Percentiles rank a stretch among this genome's conserved stretches.
Evolutionary conservation across 208 protist genomes (phyloP).

Genomic region (Trichomonas gallinae): DNA sequence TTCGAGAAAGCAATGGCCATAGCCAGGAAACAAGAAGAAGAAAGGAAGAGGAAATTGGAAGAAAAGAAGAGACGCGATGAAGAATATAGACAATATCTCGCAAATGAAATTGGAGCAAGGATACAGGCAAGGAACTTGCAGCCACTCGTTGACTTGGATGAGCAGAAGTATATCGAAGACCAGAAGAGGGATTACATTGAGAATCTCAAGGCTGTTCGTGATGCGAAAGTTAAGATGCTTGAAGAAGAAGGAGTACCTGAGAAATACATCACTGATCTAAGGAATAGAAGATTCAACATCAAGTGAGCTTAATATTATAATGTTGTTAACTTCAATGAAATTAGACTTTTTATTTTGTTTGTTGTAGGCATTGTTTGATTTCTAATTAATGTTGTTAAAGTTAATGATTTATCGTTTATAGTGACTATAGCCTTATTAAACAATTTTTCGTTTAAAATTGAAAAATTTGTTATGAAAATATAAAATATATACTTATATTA

Average conservation of each 20-base stretch:
- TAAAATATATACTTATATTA: too few relatives aligned
- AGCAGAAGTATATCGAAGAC: constrained; percentile 1
- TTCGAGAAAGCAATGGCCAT: background rate
- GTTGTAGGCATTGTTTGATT: too few relatives aligned
- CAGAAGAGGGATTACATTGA: background rate
- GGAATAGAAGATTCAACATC: background rate
- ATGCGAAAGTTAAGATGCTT: background rate
- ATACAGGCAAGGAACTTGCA: background rate
- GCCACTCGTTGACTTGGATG: background rate
- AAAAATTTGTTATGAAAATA: too few relatives aligned
- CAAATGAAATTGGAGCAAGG: background rate
- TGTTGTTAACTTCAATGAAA: background rate
- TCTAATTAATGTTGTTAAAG: too few relatives aligned
- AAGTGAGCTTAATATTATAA: background rate
- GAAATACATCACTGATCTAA: background rate
- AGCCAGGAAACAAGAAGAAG: background rate
- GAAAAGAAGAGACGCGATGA: background rate
- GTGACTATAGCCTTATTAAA: too few relatives aligned
- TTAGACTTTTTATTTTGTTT: background rate
- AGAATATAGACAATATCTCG: background rate
- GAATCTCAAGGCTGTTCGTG: background rate
- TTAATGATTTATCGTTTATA: too few relatives aligned
- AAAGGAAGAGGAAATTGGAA: background rate
- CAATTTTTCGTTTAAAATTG: too few relatives aligned
- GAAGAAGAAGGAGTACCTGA: background rate